Conservation (phyloP, 805 yeast species). For the Saccharomycopsis fibuligera region DNA sequence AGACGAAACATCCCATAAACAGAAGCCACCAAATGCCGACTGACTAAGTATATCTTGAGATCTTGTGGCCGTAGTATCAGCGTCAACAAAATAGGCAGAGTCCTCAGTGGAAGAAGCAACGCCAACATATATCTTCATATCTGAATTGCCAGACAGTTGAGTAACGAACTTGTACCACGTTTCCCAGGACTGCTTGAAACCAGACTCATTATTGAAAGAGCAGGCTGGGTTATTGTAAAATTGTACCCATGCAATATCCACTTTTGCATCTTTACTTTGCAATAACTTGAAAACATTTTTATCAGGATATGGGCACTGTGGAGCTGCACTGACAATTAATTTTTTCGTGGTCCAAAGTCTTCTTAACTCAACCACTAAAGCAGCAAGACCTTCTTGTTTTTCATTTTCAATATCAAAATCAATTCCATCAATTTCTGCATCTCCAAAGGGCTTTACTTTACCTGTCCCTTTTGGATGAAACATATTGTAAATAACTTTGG, state of each 20-base stretch:
- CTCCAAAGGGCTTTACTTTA: conserved; percentile 15
- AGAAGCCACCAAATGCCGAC: conserved; percentile 17
- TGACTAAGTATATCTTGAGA: neutral
- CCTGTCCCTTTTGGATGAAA: conserved; percentile 37
- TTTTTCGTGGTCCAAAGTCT: conserved; percentile 35
- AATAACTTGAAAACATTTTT: conserved; percentile 36
- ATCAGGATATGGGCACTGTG: conserved; percentile 64
- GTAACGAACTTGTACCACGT: conserved; percentile 42
- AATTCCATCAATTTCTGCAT: conserved; percentile 19
- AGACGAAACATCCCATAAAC: conserved; percentile 19
- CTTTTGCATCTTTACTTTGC: conserved; percentile 25
- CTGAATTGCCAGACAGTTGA: conserved; percentile 37
- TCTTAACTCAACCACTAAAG: conserved; percentile 33
- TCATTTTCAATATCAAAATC: conserved; percentile 28
- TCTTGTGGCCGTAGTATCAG: conserved; percentile 19
- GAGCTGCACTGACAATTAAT: conserved; percentile 58
- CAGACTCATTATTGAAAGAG: conserved; percentile 20
- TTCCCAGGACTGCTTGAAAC: conserved; percentile 38
- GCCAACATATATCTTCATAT: conserved; percentile 54
- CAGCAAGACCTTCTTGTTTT: conserved; percentile 43
- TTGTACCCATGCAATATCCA: conserved; percentile 58
- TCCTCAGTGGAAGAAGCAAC: conserved; percentile 48
- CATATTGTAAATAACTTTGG: conserved; percentile 52
- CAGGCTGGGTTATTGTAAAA: conserved; percentile 48
- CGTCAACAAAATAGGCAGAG: conserved; percentile 50